Base-by-base conservation (phyloP, 345 rosid genomes). In the Angophora floribunda region DNA sequence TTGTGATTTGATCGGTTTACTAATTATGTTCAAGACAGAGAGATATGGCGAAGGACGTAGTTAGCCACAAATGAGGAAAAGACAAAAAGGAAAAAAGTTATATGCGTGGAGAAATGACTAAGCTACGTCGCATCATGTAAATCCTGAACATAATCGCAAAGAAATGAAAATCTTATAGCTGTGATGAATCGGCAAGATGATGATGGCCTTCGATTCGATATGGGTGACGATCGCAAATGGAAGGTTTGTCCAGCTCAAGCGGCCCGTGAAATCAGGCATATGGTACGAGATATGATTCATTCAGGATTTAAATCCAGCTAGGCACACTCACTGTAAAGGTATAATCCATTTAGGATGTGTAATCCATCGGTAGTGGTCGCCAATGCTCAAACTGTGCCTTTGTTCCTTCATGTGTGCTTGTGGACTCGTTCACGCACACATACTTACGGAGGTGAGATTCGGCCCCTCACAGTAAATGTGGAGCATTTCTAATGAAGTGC, bases 301-400 rank as follows among this genome's bases (percentile, higher is more conserved):
- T 63, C 0, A 13, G 17, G 17, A 63, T 63, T 63, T 59, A 59
- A 2, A 26, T 59, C 2, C 28, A 59, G 65, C 65, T 26, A 59
- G 15, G 30, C 30, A 8, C 15, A 1, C 14, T 59, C 7, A 36
- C 41, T 36, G 41, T 36, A 14, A 26, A 59, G 15, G 67, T 6
- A 59, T 59, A 11, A 26, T 59, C 67, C 7, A 59, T 59, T 59
- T 26, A 59, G 32, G 67, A 59, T 59, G 1, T 59, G 7, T 12
- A 59, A 59, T 12, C 32, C 32, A 59, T 26, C 2, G 32, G 32
- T 1, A 59, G 1, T 0, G 7, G 7, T 26, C 67, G 3, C 0
- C 32, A n/a, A 11, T 59, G 15, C 30, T 59, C 67, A 59, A 26
- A 13, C 0, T 26, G 32, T 26, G 32, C 67, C 67, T 59, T 0